Evolutionary conservation across 805 yeast species (phyloP).

Genomic region (Myxozyma nipponensis): DNA sequence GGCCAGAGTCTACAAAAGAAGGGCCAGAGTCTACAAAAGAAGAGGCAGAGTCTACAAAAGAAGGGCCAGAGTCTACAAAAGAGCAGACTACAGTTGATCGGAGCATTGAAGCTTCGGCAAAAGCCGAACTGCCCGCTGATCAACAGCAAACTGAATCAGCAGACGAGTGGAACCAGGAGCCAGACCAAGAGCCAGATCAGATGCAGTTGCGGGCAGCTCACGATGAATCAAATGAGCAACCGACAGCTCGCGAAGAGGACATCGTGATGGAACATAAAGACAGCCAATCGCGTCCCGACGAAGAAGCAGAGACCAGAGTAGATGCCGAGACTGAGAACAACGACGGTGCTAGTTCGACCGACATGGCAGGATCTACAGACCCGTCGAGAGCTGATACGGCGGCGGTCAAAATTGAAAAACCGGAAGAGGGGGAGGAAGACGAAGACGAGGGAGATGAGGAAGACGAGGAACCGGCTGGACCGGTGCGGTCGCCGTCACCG

Average conservation of each 20-base stretch:
- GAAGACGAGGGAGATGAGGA: conserved; percentile 11
- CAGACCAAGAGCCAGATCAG: too few relatives aligned
- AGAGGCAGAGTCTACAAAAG: too few relatives aligned
- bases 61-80: background rate
- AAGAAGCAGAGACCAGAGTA: background rate
- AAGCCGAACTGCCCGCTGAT: background rate
- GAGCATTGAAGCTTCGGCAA: background rate
- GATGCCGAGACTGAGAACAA: conserved; percentile 6
- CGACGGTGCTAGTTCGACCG: too few relatives aligned
- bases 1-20: too few relatives aligned
- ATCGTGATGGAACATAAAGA: background rate
- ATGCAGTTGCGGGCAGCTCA: too few relatives aligned
- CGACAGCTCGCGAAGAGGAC: too few relatives aligned
- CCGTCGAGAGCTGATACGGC: conserved; percentile 1
- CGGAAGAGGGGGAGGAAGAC: conserved; percentile 7
- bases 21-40: too few relatives aligned
- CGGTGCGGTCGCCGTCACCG: background rate
- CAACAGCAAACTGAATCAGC: background rate
- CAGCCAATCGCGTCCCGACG: too few relatives aligned
- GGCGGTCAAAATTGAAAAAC: conserved; percentile 5
- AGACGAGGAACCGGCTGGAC: background rate
- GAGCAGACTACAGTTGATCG: too few relatives aligned
- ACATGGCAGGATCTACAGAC: too few relatives aligned
- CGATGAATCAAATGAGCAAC: too few relatives aligned
- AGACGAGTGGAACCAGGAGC: too few relatives aligned